Evolutionary conservation across 352 stramenopile species (phyloP), one percentile per base, ranked within the genome.

Genomic region (Phytophthora agathidicida): DNA sequence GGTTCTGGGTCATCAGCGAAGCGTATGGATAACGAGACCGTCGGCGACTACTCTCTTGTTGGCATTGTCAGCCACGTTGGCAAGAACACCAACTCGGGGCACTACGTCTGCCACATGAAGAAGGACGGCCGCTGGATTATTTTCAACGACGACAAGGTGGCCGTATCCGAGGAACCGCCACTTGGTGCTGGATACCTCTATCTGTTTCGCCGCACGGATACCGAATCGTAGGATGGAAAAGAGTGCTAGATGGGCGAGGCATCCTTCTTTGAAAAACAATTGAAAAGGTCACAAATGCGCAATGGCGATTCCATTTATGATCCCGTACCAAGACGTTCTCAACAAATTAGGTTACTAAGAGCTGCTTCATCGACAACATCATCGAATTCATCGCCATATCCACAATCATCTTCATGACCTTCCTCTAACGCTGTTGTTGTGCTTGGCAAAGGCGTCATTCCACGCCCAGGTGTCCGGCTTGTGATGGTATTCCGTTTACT

Each of bases 111-210:
- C 31, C 97, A 99, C 73, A 89, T 99, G 70, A 98, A 98, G 73
- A 98, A 98, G 64, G 71, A 98, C 14, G 92, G 86, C 6, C 87
- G 91, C 53, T 99, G 97, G 97, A 79, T 99, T 37, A 99, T 99
- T 63, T 99, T 99, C 70, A 99, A 99, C 73, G 98, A 99, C 65
- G 93, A 98, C 72, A 99, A 99, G 73, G 96, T 99, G 13, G 96
- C 96, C 20, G 56, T 98, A 3, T 99, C 94, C 5, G 83, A 98
- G 54, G 82, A 95, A 49, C 94, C 97, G 17, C 97, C 97, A 7
- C 82, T 98, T 46, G 80, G 87, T n/a, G 85, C 96, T 65, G 97
- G 96, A 17, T 99, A 98, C 71, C 76, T 99, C 27, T 99, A 99
- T 78, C 70, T 99, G 19, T 99, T 93, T 58, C 83, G 79, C 53